Conservation (phyloP, 1,139 yeast species). For the Geotrichum fermentans region DNA sequence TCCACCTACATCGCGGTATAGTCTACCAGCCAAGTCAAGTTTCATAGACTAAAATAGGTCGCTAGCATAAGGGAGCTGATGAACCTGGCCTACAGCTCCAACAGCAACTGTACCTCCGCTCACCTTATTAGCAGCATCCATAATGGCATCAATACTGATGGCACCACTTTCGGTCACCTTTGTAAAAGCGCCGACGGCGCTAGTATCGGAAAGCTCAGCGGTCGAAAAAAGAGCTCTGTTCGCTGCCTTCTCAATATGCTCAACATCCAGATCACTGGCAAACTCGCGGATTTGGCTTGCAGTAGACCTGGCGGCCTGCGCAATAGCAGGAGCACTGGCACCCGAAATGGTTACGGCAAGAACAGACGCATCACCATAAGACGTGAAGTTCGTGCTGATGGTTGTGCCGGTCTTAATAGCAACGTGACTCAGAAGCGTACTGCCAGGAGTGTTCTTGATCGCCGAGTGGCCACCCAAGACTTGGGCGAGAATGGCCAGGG, state of each 20-base stretch:
- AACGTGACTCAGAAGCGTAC: constrained; percentile 41
- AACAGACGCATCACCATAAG: constrained; percentile 77
- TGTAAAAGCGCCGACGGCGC: constrained; percentile 19
- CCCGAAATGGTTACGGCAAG: constrained; percentile 67
- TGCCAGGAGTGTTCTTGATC: constrained; percentile 48
- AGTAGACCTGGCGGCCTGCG: constrained; percentile 57
- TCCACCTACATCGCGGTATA: constrained; percentile 7
- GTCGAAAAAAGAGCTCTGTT: constrained; percentile 42
- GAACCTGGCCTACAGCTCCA: constrained; percentile 87
- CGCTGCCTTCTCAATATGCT: constrained; percentile 44
- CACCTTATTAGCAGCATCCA: constrained; percentile 46
- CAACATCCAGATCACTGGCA: constrained; percentile 40
- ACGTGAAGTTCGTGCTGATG: constrained; percentile 52
- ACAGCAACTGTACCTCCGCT: constrained; percentile 67
- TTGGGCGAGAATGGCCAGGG: constrained; percentile 67
- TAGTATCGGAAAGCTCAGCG: constrained; percentile 40
- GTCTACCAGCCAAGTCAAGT: not conserved
- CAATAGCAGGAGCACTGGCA: constrained; percentile 51
- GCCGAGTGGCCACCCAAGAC: constrained; percentile 49
- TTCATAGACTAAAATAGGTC: constrained; percentile 53
- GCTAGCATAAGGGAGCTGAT: constrained; percentile 81
- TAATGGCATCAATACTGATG: constrained; percentile 42
- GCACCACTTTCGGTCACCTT: constrained; percentile 31
- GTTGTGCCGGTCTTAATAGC: constrained; percentile 51
- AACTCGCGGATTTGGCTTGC: constrained; percentile 54